phyloP scores from a whole-genome alignment of 2,329 filamentous ascomycete genomes.

The Aspergillus pseudonomiae region DNA sequence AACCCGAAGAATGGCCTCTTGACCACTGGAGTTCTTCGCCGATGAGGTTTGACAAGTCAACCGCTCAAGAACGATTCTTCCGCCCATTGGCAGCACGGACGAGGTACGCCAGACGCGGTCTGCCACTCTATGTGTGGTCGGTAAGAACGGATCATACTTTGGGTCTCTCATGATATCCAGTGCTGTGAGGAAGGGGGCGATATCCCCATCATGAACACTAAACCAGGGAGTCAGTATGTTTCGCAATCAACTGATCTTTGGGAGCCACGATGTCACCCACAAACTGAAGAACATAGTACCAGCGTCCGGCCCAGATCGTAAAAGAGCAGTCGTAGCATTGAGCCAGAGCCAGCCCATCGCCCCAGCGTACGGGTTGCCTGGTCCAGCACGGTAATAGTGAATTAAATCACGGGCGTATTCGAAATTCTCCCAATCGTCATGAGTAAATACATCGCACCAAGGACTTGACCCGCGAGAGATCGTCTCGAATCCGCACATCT shows the following conservation, averaged over 20 bases:
- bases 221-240: neutral
- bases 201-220: constrained; percentile 61
- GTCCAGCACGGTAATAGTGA: constrained; percentile 62
- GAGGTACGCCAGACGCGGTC: constrained; percentile 58
- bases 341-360: constrained; percentile 62
- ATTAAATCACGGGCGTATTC: constrained; percentile 62
- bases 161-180: constrained; percentile 52
- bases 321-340: constrained; percentile 57
- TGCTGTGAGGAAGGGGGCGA: constrained; percentile 57
- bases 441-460: constrained; percentile 61
- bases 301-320: constrained; percentile 47
- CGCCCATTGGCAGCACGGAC: constrained; percentile 61
- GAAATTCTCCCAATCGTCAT: constrained; percentile 57
- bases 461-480: constrained; percentile 56
- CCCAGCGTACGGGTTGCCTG: constrained; percentile 57
- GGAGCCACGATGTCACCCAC: constrained; percentile 36
- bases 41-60: constrained; percentile 44
- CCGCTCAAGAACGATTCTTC: constrained; percentile 58
- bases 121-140: constrained; percentile 47
- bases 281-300: constrained; percentile 61
- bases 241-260: neutral
- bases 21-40: constrained; percentile 12
- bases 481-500: constrained; percentile 64
- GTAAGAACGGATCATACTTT: constrained; percentile 46
- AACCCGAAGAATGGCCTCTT: constrained; percentile 51